Percentiles rank a stretch among this genome's conserved stretches.
phyloP scores from a whole-genome alignment of 805 yeast genomes.

The Saccharomycopsis sp. region DNA sequence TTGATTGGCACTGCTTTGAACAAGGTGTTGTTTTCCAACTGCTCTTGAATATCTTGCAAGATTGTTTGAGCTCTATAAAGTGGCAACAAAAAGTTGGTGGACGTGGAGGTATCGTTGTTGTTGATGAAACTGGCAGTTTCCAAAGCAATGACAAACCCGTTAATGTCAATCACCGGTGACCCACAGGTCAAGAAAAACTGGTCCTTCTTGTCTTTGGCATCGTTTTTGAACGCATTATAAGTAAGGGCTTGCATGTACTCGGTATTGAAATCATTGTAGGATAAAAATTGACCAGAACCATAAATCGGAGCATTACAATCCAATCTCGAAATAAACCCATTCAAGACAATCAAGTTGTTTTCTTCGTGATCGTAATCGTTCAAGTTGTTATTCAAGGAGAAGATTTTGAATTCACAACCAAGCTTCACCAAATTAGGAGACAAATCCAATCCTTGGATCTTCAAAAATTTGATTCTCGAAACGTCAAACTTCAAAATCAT shows the following conservation, averaged over 20 bases:
- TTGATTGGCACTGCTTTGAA: constrained; percentile 17
- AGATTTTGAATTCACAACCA: constrained; percentile 21
- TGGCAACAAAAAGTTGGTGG: constrained; percentile 21
- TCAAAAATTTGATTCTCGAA: constrained; percentile 20
- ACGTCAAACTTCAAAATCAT: constrained; percentile 21
- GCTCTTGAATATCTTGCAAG: constrained; percentile 17
- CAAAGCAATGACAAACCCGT: constrained; percentile 21
- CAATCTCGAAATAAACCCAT: constrained; percentile 20
- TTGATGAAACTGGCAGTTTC: constrained; percentile 22
- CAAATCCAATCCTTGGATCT: constrained; percentile 19
- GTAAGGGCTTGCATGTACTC: constrained; percentile 24
- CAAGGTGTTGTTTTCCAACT: constrained; percentile 10
- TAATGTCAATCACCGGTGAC: constrained; percentile 22
- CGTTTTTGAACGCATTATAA: constrained; percentile 21
- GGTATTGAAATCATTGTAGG: constrained; percentile 27
- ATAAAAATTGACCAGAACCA: constrained; percentile 20
- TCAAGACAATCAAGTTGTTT: constrained; percentile 20
- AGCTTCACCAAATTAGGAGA: constrained; percentile 21
- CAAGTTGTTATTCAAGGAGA: constrained; percentile 20
- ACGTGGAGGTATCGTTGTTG: constrained; percentile 21
- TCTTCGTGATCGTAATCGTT: constrained; percentile 21
- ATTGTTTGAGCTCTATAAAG: constrained; percentile 20
- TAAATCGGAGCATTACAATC: constrained; percentile 22
- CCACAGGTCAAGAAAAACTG: constrained; percentile 21
- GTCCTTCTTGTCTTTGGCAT: constrained; percentile 21